Conservation (phyloP, 2,329 filamentous ascomycete species). For the Aureobasidium mangrovei region DNA sequence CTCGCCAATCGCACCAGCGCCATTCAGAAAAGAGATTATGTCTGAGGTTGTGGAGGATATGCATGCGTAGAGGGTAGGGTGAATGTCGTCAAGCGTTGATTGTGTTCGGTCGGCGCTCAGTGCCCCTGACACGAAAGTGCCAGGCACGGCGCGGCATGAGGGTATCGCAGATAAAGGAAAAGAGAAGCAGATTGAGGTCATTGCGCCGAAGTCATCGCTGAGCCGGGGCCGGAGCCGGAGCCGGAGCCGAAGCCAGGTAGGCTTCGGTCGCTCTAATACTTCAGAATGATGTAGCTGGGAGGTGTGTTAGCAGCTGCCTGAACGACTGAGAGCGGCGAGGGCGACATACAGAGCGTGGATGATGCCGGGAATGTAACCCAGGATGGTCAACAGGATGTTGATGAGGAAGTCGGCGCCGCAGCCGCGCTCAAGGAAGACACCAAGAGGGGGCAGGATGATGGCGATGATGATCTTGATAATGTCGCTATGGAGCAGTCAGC, state of each 20-base stretch:
- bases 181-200: neutral
- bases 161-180: conserved; percentile 26
- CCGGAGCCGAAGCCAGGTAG: neutral
- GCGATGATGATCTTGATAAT: conserved; percentile 80
- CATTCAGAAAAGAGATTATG: neutral
- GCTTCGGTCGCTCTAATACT: conserved; percentile 52
- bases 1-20: neutral
- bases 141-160: conserved; percentile 15
- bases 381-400: conserved; percentile 80
- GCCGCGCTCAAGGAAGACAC: conserved; percentile 89
- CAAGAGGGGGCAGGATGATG: conserved; percentile 79
- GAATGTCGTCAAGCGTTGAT: neutral
- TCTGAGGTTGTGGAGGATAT: neutral
- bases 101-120: conserved; percentile 5
- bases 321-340: neutral
- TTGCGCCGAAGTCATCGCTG: neutral
- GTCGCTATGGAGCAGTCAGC: conserved; percentile 42
- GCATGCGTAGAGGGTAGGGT: neutral
- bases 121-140: neutral
- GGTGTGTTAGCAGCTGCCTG: conserved; percentile 11
- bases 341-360: conserved; percentile 74
- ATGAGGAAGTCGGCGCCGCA: conserved; percentile 82
- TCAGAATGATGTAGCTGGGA: conserved; percentile 71
- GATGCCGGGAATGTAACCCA: conserved; percentile 56
- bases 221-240: neutral